phyloP scores from a whole-genome alignment of 2,329 filamentous ascomycete species.

The Aureobasidium vineae region DNA sequence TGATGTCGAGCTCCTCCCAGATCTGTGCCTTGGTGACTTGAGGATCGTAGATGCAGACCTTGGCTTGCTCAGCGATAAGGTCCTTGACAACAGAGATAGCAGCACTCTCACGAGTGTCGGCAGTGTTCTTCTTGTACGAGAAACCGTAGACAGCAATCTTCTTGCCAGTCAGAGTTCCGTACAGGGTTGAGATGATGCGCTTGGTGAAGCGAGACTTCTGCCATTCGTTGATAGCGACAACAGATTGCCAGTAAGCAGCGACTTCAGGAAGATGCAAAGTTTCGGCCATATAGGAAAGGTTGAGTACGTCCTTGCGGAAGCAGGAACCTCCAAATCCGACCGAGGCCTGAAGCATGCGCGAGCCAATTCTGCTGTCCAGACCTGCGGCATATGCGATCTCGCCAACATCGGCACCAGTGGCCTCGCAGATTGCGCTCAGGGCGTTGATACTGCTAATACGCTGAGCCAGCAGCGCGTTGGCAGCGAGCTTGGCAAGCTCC shows the following conservation, averaged over 20 bases:
- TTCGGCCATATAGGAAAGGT: constrained; percentile 70
- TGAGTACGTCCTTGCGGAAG: constrained; percentile 78
- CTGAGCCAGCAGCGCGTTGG: constrained; percentile 78
- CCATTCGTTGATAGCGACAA: constrained; percentile 74
- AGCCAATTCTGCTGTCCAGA: constrained; percentile 66
- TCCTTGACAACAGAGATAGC: constrained; percentile 66
- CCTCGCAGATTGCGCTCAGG: constrained; percentile 75
- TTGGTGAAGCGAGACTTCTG: constrained; percentile 67
- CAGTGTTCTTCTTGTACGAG: constrained; percentile 77
- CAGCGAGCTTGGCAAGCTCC: constrained; percentile 74
- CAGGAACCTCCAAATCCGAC: constrained; percentile 78
- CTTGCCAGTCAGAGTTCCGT: constrained; percentile 67
- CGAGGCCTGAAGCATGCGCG: constrained; percentile 69
- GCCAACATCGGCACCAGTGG: constrained; percentile 70
- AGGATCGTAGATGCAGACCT: constrained; percentile 69
- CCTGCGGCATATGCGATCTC: constrained; percentile 68
- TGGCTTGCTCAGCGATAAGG: constrained; percentile 61
- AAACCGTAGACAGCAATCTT: constrained; percentile 71
- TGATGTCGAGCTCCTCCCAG: constrained; percentile 35
- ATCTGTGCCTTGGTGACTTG: constrained; percentile 40
- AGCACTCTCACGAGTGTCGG: constrained; percentile 69
- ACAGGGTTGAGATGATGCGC: constrained; percentile 64
- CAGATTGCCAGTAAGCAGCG: constrained; percentile 70
- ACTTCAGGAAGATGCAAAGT: constrained; percentile 68
- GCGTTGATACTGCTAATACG: constrained; percentile 79